These are phyloP conservation scores for Eimeria sp. DNA, from an alignment of 169 alveolate genomes.

Conservation along the genomic window DNA sequence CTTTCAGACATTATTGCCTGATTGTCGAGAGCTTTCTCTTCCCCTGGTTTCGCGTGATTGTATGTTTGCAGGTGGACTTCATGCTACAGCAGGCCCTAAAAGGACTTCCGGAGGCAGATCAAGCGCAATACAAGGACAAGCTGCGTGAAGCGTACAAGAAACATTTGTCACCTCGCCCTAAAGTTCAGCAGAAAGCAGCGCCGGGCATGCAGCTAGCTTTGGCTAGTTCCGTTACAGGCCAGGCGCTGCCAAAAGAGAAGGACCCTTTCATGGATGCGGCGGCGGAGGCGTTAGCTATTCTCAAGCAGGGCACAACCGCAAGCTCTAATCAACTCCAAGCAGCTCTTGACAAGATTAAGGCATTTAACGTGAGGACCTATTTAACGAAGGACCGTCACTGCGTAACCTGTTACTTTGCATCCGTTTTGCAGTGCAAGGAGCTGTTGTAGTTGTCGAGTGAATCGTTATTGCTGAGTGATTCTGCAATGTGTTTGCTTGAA, in stretches of 20 bases:
- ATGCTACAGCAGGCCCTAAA: constrained; percentile 73
- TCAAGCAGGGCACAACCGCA: constrained; percentile 76
- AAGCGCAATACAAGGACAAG: constrained; percentile 54
- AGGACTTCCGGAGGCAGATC: constrained; percentile 75
- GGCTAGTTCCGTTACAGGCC: constrained; percentile 64
- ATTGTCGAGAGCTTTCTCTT: neutral
- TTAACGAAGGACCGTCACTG: neutral
- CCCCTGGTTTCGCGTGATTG: neutral
- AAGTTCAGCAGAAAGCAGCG: constrained; percentile 63
- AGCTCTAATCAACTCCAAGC: constrained; percentile 70
- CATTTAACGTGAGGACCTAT: constrained; percentile 27
- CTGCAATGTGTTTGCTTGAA: neutral
- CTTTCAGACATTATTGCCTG: neutral
- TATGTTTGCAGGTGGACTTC: constrained; percentile 57
- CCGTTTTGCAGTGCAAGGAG: neutral
- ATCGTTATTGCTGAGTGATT: neutral
- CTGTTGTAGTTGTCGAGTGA: neutral
- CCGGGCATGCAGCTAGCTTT: constrained; percentile 76
- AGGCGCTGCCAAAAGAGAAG: constrained; percentile 62
- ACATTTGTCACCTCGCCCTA: constrained; percentile 68
- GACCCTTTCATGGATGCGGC: constrained; percentile 73
- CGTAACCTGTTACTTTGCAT: neutral
- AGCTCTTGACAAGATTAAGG: constrained; percentile 75
- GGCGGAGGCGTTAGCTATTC: constrained; percentile 69
- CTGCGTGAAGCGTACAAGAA: constrained; percentile 76